Base-by-base conservation (phyloP, 2,329 filamentous ascomycete genomes). In the Colletotrichum kahawae region DNA sequence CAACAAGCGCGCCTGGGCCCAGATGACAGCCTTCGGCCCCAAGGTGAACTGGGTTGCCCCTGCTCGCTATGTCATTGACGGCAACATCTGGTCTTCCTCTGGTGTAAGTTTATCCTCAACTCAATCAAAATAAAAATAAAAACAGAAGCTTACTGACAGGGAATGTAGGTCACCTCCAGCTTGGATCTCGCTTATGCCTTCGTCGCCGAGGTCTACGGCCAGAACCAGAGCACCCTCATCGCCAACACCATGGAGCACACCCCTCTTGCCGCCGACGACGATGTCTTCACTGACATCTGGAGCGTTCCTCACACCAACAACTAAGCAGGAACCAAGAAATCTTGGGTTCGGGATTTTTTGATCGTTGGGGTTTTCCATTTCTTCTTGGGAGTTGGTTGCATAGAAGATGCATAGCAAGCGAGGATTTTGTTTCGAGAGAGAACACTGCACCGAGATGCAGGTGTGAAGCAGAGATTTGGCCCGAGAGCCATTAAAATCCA, bases 31-130 rank as follows among this genome's bases (percentile, higher is more conserved):
- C 2, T 82, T 87, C 67, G 87, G 89, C 0, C 85, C 88, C 0
- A 83, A 86, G 1, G 90, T 92, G 0, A 81, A 89, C 1, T 95
- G 93, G 93, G 86, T 92, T 31, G 82, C 86, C 1, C 86, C 87
- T 33, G 93, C 93, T 24, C 86, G 93, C 51, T 94, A 91, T 90
- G 90, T 93, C 0, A 84, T 87, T 0, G 92, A 94, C 82, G 92
- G 90, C 5, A 92, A 93, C 73, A 84, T 93, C 9, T 94, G 92
- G 92, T 91, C 90, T 5, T 90, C 90, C 3, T 92, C 91, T 1
- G 92, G 93, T 66, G 83, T 85, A 76, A 87, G 75, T 79, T 57
- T 31, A 54, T 70, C 48, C 59, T 33, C 54, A 57, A n/a, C 60
- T 29, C 33, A 33, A 67, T 65, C 31, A 33, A 18, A 13, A 18